Evolutionary conservation across 2,329 filamentous ascomycete genomes (phyloP), one percentile per base, ranked within the genome.

Genomic region (Chrysoporthe deuterocubensis): DNA sequence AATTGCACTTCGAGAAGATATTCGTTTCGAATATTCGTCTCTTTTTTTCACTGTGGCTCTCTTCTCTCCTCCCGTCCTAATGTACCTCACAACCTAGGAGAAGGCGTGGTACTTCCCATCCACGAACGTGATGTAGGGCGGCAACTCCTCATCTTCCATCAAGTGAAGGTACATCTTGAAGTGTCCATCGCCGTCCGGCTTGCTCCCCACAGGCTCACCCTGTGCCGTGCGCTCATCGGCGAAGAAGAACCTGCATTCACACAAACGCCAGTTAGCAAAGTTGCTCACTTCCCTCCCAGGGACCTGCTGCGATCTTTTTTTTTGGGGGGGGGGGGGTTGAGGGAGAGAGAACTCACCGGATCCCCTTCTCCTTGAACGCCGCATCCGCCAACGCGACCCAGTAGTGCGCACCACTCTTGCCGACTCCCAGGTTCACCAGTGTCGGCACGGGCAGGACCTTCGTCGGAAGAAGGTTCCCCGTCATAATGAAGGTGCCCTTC

Each of bases 141-240:
- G 70, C 16, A 68, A 13, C 18, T 66, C 63, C 34, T 66, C 46
- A 13, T 69, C 65, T 44, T 69, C 62, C 18, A 59, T 60, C 46
- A 71, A 42, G 1, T 37, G 18, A 1, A 63, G 54, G 63, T 62
- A 69, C 1, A 71, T 26, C 43, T 62, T 32, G 6, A 54, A 60
- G 59, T 68, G 66, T 11, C 54, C 50, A 9, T 66, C 59, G 32
- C 64, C 70, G 2, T 50, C 46, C 3, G 64, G 60, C 9, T 54
- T 59, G 3, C 42, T 44, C 2, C 69, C 67, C 2, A 67, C 65
- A 4, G 67, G 59, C 3, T 26, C 48, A 2, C 70, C 70, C 8
- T 71, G 59, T 5, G 65, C 44, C 5, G 52, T 62, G 40, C 70
- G 63, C 69, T 71, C 70, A 44, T 71, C 70, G 34, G 70, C 69